Evolutionary conservation across 2,329 filamentous ascomycete genomes (phyloP).

Genomic region (Diaporthe humulicola): DNA sequence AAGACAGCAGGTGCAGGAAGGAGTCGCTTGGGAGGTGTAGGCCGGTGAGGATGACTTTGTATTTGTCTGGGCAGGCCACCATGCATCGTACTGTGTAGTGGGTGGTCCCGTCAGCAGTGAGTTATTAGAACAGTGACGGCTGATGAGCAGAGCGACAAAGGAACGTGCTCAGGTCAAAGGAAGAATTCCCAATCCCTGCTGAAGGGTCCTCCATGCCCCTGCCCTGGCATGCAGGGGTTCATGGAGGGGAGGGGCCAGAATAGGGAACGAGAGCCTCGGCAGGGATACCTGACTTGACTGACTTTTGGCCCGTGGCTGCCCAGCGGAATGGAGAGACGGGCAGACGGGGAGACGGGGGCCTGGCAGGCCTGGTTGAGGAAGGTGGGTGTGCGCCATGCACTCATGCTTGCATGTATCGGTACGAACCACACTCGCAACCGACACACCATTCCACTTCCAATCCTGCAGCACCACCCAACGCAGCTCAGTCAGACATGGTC

Average conservation of each 20-base stretch:
- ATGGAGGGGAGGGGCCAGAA: background rate
- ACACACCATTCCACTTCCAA: slow-evolving; percentile 13
- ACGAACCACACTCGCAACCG: background rate
- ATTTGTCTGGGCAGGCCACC: slow-evolving; percentile 5
- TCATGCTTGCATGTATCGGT: slow-evolving; percentile 35
- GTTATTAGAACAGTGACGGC: background rate
- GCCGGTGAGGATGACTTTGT: slow-evolving; percentile 19
- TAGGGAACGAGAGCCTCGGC: slow-evolving; percentile 11
- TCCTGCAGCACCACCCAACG: background rate
- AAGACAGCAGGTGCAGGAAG: too few species aligned
- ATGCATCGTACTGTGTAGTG: background rate
- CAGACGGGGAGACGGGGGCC: background rate
- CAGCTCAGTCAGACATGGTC: slow-evolving; percentile 16
- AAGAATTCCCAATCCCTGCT: slow-evolving; percentile 16
- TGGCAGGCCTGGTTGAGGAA: too few species aligned
- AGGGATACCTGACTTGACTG: slow-evolving; percentile 1
- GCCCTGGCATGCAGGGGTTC: slow-evolving; percentile 21
- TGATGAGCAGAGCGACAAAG: slow-evolving; percentile 21
- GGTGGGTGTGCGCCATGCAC: background rate
- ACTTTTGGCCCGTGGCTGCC: slow-evolving; percentile 11
- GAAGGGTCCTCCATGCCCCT: slow-evolving; percentile 22
- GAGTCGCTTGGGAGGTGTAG: background rate
- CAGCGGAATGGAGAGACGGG: slow-evolving; percentile 2
- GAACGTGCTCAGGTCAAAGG: slow-evolving; percentile 27
- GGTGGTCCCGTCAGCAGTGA: slow-evolving; percentile 8